Evolutionary conservation across 2,329 filamentous ascomycete species (phyloP).

Genomic region (Fusarium falciforme): DNA sequence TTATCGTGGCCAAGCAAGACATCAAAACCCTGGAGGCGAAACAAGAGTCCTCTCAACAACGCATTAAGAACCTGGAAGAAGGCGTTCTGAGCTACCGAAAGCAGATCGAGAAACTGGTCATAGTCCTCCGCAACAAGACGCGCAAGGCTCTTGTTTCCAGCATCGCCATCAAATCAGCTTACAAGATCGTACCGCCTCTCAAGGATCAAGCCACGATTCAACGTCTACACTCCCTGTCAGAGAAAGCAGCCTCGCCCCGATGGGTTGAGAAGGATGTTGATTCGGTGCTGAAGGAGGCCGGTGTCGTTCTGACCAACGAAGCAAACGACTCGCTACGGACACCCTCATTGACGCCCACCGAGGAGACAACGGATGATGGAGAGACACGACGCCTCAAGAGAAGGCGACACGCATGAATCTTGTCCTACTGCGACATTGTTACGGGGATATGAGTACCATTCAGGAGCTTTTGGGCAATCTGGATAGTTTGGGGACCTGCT

Average conservation of each 20-base stretch:
- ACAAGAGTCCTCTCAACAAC: not conserved
- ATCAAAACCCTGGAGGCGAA: not conserved
- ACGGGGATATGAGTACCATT: not conserved
- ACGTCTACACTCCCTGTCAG: not conserved
- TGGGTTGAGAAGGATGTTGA: constrained; percentile 5
- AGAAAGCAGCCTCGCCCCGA: not conserved
- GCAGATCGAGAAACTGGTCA: constrained; percentile 2
- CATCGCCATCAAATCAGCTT: constrained; percentile 14
- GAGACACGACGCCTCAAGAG: not conserved
- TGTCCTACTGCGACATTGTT: not conserved
- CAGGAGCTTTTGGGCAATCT: not conserved
- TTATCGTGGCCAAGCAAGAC: not conserved
- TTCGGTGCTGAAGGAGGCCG: not conserved
- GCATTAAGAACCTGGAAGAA: not conserved
- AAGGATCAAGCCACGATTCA: not conserved
- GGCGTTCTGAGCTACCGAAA: not conserved
- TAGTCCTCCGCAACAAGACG: constrained; percentile 2
- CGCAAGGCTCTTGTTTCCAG: not conserved
- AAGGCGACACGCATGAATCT: not conserved
- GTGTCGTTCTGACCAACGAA: not conserved
- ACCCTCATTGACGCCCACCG: not conserved
- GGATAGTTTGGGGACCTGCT: not conserved
- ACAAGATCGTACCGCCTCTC: constrained; percentile 1
- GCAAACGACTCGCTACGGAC: not conserved
- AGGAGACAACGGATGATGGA: not conserved